Conservation (phyloP, 2,329 filamentous ascomycete species). For the Dactylella cylindrospora region DNA sequence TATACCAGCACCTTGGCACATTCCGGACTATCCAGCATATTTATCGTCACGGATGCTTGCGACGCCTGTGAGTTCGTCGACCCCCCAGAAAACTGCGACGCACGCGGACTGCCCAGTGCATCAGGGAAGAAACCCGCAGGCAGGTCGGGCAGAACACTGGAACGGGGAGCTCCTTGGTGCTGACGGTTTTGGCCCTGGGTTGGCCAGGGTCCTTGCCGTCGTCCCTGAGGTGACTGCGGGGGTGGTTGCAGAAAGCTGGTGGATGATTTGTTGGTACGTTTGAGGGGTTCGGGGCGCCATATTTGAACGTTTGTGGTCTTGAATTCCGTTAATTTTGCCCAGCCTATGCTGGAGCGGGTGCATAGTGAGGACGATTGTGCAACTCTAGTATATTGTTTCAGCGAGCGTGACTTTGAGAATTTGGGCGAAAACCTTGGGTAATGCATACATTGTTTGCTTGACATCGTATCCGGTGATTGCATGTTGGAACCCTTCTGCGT, state of each 20-base stretch:
- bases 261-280: neutral
- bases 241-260: neutral
- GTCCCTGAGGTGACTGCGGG: neutral
- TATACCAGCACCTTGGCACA: slow-evolving; percentile 15
- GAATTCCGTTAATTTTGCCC: slow-evolving; percentile 1
- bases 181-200: neutral
- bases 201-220: neutral
- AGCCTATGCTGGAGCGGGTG: neutral
- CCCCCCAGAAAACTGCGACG: neutral
- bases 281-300: slow-evolving; percentile 5
- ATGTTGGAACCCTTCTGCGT: slow-evolving; percentile 10
- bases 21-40: slow-evolving; percentile 2
- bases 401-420: too few relatives aligned
- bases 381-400: neutral
- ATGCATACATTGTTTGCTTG: slow-evolving; percentile 2
- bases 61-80: slow-evolving; percentile 3
- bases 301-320: slow-evolving; percentile 2
- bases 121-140: too few relatives aligned
- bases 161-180: neutral
- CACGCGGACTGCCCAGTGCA: neutral
- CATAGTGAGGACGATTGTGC: neutral
- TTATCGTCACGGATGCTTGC: neutral
- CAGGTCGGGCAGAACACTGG: neutral
- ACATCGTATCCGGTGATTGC: slow-evolving; percentile 10
- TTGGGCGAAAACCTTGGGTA: neutral